phyloP scores from a whole-genome alignment of 208 protist species.

The Leishmania guyanensis region DNA sequence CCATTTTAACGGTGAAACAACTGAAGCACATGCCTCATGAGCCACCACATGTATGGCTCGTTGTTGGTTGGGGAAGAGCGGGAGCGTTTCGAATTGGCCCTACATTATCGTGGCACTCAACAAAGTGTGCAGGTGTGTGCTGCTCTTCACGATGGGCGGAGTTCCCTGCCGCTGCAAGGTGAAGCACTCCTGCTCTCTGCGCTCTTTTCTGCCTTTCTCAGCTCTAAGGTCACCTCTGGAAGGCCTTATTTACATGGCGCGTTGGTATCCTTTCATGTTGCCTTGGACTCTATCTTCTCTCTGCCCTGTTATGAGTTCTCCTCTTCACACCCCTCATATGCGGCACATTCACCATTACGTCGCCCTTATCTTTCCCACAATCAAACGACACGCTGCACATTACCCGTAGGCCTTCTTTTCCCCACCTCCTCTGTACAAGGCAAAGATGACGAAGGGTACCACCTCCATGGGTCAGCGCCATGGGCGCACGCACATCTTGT shows the following conservation, averaged over 20 bases:
- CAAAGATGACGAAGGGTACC: conserved; percentile 89
- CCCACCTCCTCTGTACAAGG: conserved; percentile 6
- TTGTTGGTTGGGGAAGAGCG: not conserved
- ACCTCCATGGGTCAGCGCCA: conserved; percentile 91
- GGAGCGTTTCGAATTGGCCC: too few relatives aligned
- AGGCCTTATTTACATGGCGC: not conserved
- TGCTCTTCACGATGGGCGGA: too few relatives aligned
- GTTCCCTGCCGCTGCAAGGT: too few relatives aligned
- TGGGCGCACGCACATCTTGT: conserved; percentile 97
- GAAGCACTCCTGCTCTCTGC: not conserved
- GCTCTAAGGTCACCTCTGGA: not conserved
- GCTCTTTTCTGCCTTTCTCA: not conserved
- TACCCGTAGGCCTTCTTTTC: not conserved
- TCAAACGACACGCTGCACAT: not conserved
- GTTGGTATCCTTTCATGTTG: not conserved
- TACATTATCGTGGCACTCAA: not conserved
- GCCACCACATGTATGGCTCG: not conserved
- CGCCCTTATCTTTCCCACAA: not conserved
- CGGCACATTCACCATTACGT: too few relatives aligned
- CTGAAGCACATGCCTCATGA: not conserved
- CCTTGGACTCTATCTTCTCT: not conserved
- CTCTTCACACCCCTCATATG: not conserved
- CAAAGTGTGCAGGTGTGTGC: not conserved
- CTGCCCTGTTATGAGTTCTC: not conserved
- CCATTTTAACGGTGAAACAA: not conserved